phyloP scores from a whole-genome alignment of 495 filamentous ascomycete genomes.

The Penicillium riverlandense region DNA sequence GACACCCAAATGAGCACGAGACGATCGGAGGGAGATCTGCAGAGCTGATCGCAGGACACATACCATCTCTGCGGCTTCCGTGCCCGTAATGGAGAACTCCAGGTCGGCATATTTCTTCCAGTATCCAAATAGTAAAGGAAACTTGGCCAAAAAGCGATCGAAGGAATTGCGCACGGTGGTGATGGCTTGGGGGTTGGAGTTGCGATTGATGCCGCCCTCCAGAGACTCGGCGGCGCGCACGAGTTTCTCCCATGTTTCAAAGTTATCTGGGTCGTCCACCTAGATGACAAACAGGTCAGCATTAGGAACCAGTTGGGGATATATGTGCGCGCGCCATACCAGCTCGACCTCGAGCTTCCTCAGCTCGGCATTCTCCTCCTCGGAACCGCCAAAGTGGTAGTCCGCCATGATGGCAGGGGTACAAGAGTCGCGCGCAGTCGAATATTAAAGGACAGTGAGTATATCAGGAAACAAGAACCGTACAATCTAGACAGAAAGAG shows the following conservation, averaged over 20 bases:
- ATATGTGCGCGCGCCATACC: constrained; percentile 36
- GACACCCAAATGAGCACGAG: constrained; percentile 2
- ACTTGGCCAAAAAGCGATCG: constrained; percentile 90
- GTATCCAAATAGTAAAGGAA: constrained; percentile 93
- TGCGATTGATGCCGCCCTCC: constrained; percentile 91
- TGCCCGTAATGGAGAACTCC: constrained; percentile 93
- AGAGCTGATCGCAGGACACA: constrained; percentile 6
- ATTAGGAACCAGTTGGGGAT: not conserved
- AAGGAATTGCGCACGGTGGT: constrained; percentile 76
- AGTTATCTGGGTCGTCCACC: constrained; percentile 78
- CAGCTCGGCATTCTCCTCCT: constrained; percentile 82
- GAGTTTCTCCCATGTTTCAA: constrained; percentile 92
- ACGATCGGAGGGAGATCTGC: not conserved
- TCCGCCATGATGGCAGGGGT: constrained; percentile 40
- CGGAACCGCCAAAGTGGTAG: constrained; percentile 65
- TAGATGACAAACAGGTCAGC: constrained; percentile 3
- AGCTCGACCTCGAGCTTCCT: constrained; percentile 70
- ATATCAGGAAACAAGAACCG: no score
- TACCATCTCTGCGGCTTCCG: constrained; percentile 98
- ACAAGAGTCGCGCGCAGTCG: not conserved
- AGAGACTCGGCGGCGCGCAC: constrained; percentile 73
- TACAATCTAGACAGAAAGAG: not conserved
- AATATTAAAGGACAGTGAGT: no score
- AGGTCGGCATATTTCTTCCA: constrained; percentile 99
- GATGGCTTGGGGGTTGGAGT: constrained; percentile 92